These are phyloP conservation scores for Pichia sp. DNA, from an alignment of 1,139 yeast species.

Conservation along the genomic window DNA sequence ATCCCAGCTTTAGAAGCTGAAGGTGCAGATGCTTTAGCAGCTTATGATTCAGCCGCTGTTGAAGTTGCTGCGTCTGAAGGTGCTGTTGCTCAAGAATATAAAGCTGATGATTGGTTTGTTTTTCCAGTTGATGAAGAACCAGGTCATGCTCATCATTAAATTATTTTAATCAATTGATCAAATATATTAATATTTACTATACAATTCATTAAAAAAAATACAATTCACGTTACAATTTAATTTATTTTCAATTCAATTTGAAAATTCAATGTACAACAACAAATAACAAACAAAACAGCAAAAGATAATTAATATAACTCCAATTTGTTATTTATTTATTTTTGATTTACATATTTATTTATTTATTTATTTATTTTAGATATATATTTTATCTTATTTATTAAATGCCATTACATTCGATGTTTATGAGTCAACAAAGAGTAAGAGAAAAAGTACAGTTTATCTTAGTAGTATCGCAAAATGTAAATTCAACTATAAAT, in stretches of 20 bases:
- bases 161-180: not conserved
- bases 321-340: not conserved
- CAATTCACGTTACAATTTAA: not conserved
- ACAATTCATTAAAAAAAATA: not conserved
- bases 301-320: not conserved
- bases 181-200: not conserved
- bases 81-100: constrained; percentile 33
- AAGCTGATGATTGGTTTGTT: constrained; percentile 71
- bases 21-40: constrained; percentile 62
- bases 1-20: constrained; percentile 69
- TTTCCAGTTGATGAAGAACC: constrained; percentile 71
- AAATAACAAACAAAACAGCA: not conserved
- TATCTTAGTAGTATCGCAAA: no score
- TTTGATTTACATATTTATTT: not conserved
- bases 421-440: constrained; percentile 6
- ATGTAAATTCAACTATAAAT: not conserved
- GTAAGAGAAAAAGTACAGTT: no score
- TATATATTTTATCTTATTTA: constrained; percentile 10
- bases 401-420: constrained; percentile 12
- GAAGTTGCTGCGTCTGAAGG: constrained; percentile 50
- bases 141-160: constrained; percentile 36
- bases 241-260: not conserved
- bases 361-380: constrained; percentile 11
- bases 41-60: constrained; percentile 69
- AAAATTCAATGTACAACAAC: not conserved